Percentiles rank a stretch among this genome's conserved stretches.
These are phyloP conservation scores for Exophiala spinifera DNA, from an alignment of 2,329 filamentous ascomycete genomes.

Conservation along the genomic window DNA sequence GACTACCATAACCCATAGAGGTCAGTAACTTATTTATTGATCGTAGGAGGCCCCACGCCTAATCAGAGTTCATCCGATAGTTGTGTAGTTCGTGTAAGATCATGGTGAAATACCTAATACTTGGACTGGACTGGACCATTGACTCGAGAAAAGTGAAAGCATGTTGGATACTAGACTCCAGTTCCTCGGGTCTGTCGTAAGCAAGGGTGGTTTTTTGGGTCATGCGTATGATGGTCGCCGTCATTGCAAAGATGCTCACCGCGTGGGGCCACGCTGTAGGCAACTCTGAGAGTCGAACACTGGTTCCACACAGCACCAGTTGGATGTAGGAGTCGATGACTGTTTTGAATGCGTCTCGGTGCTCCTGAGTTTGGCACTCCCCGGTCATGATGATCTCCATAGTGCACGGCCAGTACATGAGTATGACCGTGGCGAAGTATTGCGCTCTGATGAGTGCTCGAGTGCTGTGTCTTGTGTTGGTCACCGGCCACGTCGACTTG, in stretches of 20 bases:
- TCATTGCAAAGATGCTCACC: slow-evolving; percentile 1
- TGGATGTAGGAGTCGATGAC: slow-evolving; percentile 1
- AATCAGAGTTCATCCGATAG: not conserved
- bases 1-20: too few relatives aligned
- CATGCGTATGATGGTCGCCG: not conserved
- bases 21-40: too few relatives aligned
- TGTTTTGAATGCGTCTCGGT: slow-evolving; percentile 3
- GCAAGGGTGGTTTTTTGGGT: not conserved
- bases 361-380: slow-evolving; percentile 3
- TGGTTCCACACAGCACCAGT: slow-evolving; percentile 1
- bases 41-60: too few relatives aligned
- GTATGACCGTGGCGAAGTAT: slow-evolving; percentile 1
- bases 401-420: slow-evolving; percentile 1
- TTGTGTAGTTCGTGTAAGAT: slow-evolving; percentile 1
- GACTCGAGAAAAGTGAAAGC: slow-evolving; percentile 3
- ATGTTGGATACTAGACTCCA: slow-evolving; percentile 3
- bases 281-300: slow-evolving; percentile 3
- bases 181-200: slow-evolving; percentile 5
- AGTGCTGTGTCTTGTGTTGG: slow-evolving; percentile 3
- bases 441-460: slow-evolving; percentile 4
- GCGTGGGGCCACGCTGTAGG: slow-evolving; percentile 1
- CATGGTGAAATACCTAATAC: not conserved
- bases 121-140: slow-evolving; percentile 1
- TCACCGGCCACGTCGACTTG: slow-evolving; percentile 1
- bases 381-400: slow-evolving; percentile 4